These are phyloP conservation scores for Kluyveromyces sp. DNA, from an alignment of 1,139 yeast species.

Conservation along the genomic window DNA sequence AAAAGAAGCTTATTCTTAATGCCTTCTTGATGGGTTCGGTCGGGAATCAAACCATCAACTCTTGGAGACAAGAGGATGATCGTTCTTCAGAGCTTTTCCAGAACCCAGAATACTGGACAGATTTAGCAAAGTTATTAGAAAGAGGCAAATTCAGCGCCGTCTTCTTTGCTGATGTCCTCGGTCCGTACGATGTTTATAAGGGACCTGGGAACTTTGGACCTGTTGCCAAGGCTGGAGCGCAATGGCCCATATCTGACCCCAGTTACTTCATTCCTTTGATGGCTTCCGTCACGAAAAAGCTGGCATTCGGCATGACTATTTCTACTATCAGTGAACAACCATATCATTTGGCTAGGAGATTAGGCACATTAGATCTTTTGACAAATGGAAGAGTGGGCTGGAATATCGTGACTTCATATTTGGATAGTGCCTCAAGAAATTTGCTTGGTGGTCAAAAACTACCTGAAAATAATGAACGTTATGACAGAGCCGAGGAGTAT, in stretches of 20 bases:
- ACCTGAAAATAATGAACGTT: slow-evolving; percentile 39
- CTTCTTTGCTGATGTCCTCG: slow-evolving; percentile 44
- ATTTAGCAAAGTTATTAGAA: slow-evolving; percentile 40
- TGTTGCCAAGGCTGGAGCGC: slow-evolving; percentile 39
- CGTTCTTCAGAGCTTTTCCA: slow-evolving; percentile 32
- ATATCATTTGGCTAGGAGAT: slow-evolving; percentile 39
- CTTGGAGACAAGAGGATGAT: slow-evolving; percentile 41
- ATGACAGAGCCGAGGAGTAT: slow-evolving; percentile 40
- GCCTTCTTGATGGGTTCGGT: slow-evolving; percentile 19
- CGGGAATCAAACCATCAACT: slow-evolving; percentile 20
- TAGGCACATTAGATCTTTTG: slow-evolving; percentile 40
- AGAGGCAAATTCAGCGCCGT: slow-evolving; percentile 41
- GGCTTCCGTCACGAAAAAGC: slow-evolving; percentile 39
- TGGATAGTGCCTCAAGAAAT: slow-evolving; percentile 39
- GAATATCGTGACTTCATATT: slow-evolving; percentile 39
- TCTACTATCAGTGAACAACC: slow-evolving; percentile 42
- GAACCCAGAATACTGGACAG: slow-evolving; percentile 41
- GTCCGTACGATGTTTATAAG: slow-evolving; percentile 41
- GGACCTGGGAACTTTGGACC: slow-evolving; percentile 37
- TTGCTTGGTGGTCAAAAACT: slow-evolving; percentile 34
- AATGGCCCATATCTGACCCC: slow-evolving; percentile 41
- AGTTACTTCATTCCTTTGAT: slow-evolving; percentile 38
- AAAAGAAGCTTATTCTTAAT: slow-evolving; percentile 15
- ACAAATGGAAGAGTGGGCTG: slow-evolving; percentile 43
- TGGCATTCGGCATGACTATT: slow-evolving; percentile 40